Conservation (phyloP, 352 stramenopile genomes). For the Globisporangium uncinulatum region DNA sequence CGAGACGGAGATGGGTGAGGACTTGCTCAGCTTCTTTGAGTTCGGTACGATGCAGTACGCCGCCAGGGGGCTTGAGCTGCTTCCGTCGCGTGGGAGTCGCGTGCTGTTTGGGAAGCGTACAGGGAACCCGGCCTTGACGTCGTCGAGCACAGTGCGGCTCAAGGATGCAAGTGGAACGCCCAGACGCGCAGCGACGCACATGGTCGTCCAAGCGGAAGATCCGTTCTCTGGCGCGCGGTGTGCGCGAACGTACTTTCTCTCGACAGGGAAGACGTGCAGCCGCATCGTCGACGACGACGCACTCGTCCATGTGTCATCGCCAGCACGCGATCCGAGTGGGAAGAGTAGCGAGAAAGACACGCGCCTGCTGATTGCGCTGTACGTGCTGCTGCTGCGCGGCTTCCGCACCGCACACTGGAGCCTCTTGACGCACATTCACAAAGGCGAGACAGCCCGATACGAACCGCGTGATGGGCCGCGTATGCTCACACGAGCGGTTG, state of each 20-base stretch:
- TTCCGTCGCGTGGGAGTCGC: conserved; percentile 32
- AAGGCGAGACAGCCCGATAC: conserved; percentile 1
- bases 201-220: conserved; percentile 65
- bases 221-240: conserved; percentile 64
- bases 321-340: conserved; percentile 13
- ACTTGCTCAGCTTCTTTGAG: conserved; percentile 73
- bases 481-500: conserved; percentile 19
- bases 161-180: conserved; percentile 19
- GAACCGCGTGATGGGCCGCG: conserved; percentile 13
- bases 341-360: conserved; percentile 16
- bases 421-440: neutral
- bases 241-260: conserved; percentile 62
- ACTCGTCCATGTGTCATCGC: conserved; percentile 24
- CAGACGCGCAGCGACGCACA: conserved; percentile 41
- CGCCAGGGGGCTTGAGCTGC: conserved; percentile 24
- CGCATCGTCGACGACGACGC: conserved; percentile 60
- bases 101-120: conserved; percentile 64
- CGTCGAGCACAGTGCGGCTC: conserved; percentile 32
- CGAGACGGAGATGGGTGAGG: conserved; percentile 55
- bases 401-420: conserved; percentile 19
- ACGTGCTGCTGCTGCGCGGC: conserved; percentile 30
- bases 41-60: conserved; percentile 72
- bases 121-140: conserved; percentile 15
- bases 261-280: conserved; percentile 41
- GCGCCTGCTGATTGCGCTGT: conserved; percentile 28